phyloP scores from a whole-genome alignment of 306 rosid genomes.

The Prunus kanzakura region DNA sequence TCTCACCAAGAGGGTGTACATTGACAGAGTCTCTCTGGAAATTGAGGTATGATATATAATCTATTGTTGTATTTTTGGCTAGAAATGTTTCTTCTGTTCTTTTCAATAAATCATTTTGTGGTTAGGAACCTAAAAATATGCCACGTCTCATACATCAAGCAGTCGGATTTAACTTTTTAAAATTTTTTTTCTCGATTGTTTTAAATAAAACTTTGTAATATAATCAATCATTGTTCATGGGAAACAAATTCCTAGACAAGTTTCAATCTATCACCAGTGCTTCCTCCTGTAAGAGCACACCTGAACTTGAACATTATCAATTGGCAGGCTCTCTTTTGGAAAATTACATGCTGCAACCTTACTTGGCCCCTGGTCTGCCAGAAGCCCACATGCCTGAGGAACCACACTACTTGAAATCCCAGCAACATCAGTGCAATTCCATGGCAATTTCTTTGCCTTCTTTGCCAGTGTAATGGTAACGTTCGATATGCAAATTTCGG shows the following conservation, averaged over 20 bases:
- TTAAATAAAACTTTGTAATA: not conserved
- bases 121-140: not conserved
- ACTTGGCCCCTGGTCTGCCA: conserved; percentile 48
- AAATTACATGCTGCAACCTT: conserved; percentile 35
- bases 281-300: conserved; percentile 44
- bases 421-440: conserved; percentile 63
- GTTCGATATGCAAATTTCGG: conserved; percentile 71
- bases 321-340: conserved; percentile 52
- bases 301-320: conserved; percentile 45
- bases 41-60: too few species aligned
- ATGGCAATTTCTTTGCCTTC: conserved; percentile 53
- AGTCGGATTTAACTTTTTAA: not conserved
- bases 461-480: conserved; percentile 55
- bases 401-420: conserved; percentile 62
- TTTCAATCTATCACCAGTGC: conserved; percentile 21
- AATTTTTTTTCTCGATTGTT: not conserved
- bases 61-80: not conserved
- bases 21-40: too few species aligned
- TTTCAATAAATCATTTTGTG: not conserved
- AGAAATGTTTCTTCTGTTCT: not conserved
- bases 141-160: not conserved
- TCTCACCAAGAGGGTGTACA: too few species aligned
- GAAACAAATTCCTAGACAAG: not conserved
- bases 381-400: conserved; percentile 55
- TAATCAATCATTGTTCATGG: not conserved